A percentile compares a stretch with the other conserved stretches of the same genome.
Evolutionary conservation across 2,329 filamentous ascomycete species (phyloP).

Genomic region (Immersiporthe knoxdaviesiana): DNA sequence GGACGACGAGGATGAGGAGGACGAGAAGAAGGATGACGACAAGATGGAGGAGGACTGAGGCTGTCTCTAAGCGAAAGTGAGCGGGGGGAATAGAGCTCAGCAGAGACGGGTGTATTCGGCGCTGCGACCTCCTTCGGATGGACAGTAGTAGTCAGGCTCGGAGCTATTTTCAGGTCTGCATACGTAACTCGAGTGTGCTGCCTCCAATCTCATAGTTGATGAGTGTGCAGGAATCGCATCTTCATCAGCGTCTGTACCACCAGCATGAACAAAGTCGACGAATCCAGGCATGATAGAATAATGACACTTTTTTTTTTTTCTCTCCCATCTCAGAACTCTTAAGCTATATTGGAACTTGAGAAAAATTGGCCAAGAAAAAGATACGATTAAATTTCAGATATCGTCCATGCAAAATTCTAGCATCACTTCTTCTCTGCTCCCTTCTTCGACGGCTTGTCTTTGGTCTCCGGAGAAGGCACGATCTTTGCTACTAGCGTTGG

Average conservation of each 20-base stretch:
- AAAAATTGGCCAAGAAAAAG: not conserved
- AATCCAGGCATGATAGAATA: conserved; percentile 32
- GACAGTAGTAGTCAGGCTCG: not conserved
- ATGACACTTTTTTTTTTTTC: conserved; percentile 25
- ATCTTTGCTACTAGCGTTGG: conserved; percentile 21
- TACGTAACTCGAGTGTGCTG: conserved; percentile 1
- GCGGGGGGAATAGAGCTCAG: not conserved
- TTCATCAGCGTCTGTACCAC: conserved; percentile 31
- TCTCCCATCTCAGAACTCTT: too few relatives aligned
- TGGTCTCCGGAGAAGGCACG: conserved; percentile 5
- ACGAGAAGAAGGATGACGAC: conserved; percentile 67
- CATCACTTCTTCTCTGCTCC: conserved; percentile 2
- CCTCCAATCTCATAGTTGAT: conserved; percentile 8
- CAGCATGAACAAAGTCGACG: conserved; percentile 30
- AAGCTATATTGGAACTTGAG: too few relatives aligned
- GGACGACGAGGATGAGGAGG: conserved; percentile 85
- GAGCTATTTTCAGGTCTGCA: not conserved
- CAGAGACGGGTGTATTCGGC: too few relatives aligned
- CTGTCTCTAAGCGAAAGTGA: conserved; percentile 6
- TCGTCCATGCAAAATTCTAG: not conserved
- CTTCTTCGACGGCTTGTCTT: not conserved
- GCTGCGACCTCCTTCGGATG: too few relatives aligned
- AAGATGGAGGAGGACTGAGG: conserved; percentile 76
- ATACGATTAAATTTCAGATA: too few relatives aligned
- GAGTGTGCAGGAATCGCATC: conserved; percentile 13